These are phyloP conservation scores for Colletotrichum gigasporum DNA, from an alignment of 2,329 filamentous ascomycete species.

Conservation along the genomic window DNA sequence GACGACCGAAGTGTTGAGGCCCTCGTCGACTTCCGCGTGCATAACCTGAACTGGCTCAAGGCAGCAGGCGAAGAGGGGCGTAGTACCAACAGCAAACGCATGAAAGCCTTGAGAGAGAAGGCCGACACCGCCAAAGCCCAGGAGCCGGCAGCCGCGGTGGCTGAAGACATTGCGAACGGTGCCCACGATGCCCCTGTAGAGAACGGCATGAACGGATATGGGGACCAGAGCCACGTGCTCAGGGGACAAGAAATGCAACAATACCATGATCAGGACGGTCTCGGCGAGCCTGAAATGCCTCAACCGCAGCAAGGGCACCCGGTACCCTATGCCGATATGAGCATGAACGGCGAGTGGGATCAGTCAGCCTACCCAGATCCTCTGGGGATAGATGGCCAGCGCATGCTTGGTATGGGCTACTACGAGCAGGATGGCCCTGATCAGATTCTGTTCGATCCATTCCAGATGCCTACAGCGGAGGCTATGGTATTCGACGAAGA, in stretches of 20 bases:
- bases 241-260: constrained; percentile 33
- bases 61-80: constrained; percentile 66
- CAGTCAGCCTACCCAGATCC: constrained; percentile 59
- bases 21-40: constrained; percentile 88
- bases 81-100: constrained; percentile 65
- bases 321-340: constrained; percentile 35
- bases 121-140: constrained; percentile 67
- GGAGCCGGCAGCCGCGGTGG: constrained; percentile 41
- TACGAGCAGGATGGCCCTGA: constrained; percentile 67
- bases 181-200: background rate
- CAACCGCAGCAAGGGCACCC: constrained; percentile 30
- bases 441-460: constrained; percentile 68
- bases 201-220: constrained; percentile 37
- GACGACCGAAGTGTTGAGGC: constrained; percentile 91
- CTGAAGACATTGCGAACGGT: constrained; percentile 36
- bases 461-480: constrained; percentile 61
- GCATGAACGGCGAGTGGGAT: constrained; percentile 43
- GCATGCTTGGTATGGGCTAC: constrained; percentile 67
- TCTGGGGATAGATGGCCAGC: constrained; percentile 54
- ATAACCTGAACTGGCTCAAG: constrained; percentile 86
- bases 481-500: constrained; percentile 53
- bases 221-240: constrained; percentile 46
- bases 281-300: background rate
- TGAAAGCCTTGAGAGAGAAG: constrained; percentile 64
- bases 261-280: constrained; percentile 28